A percentile compares a stretch with the other conserved stretches of the same genome.
phyloP scores from a whole-genome alignment of 371 early-diverging fungal genomes.

The Catenaria anguillulae region DNA sequence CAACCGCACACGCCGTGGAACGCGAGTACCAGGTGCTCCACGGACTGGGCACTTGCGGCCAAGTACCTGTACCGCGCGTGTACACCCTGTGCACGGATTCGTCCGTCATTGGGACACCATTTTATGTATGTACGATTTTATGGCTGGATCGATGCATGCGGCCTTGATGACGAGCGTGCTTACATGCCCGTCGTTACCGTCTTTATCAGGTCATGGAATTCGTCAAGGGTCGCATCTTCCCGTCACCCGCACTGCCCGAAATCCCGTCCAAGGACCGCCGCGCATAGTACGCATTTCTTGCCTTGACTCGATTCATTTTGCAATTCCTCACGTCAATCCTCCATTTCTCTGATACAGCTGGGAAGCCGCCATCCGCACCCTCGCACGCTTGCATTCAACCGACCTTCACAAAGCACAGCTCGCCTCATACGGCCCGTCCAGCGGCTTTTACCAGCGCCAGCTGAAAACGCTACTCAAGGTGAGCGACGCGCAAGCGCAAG shows the following conservation, averaged over 20 bases:
- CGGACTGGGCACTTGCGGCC: constrained; percentile 50
- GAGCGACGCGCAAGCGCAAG: constrained; percentile 47
- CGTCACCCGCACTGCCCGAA: constrained; percentile 38
- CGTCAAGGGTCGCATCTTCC: constrained; percentile 68
- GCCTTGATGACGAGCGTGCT: constrained; percentile 84
- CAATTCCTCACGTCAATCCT: too few species aligned
- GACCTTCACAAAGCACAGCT: constrained; percentile 51
- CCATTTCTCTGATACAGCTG: constrained; percentile 26
- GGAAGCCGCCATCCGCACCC: constrained; percentile 51
- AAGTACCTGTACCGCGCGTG: constrained; percentile 79
- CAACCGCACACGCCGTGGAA: constrained; percentile 82
- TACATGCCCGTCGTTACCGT: too few species aligned
- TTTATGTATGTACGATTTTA: constrained; percentile 49
- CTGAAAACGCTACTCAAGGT: constrained; percentile 52
- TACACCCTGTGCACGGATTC: constrained; percentile 65
- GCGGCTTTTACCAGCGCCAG: constrained; percentile 70
- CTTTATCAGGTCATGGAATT: constrained; percentile 80
- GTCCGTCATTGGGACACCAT: constrained; percentile 68
- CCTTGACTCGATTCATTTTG: neutral
- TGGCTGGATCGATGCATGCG: constrained; percentile 48
- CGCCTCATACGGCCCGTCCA: constrained; percentile 40
- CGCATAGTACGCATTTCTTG: constrained; percentile 24
- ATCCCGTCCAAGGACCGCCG: constrained; percentile 40
- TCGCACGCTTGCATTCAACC: constrained; percentile 63
- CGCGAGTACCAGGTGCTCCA: constrained; percentile 67